Percentiles rank a stretch among this genome's conserved stretches.
These are phyloP conservation scores for Fusarium falciforme DNA, from an alignment of 2,329 filamentous ascomycete genomes.

Conservation along the genomic window DNA sequence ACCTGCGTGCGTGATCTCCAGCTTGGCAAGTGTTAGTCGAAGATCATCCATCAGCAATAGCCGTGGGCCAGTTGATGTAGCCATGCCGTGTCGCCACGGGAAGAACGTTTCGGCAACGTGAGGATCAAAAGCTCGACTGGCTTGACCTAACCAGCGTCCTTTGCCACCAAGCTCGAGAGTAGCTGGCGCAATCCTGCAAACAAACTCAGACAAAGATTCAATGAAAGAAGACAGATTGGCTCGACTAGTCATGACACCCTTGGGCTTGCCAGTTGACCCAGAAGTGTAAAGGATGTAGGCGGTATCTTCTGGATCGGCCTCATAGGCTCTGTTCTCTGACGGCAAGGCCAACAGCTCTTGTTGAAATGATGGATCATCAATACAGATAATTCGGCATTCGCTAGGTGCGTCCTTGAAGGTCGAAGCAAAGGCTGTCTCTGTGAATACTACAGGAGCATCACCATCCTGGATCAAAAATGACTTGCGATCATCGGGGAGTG, in stretches of 20 bases:
- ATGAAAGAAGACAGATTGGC: constrained; percentile 1
- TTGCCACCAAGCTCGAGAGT: constrained; percentile 2
- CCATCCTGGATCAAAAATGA: constrained; percentile 5
- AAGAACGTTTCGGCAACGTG: not conserved
- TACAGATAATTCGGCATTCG: not conserved
- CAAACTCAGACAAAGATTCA: constrained; percentile 1
- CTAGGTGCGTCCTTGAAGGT: not conserved
- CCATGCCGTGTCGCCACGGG: constrained; percentile 1
- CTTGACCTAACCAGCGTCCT: constrained; percentile 6
- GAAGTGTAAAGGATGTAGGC: not conserved
- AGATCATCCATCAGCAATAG: not conserved
- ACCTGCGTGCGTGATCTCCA: not conserved
- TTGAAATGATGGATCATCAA: not conserved
- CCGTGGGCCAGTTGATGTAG: not conserved
- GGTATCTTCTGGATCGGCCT: not conserved
- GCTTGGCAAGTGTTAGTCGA: not conserved
- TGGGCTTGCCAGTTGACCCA: constrained; percentile 1
- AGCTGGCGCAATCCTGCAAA: not conserved
- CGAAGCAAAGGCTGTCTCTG: not conserved
- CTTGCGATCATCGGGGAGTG: constrained; percentile 6
- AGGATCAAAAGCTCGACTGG: constrained; percentile 9
- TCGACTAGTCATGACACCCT: constrained; percentile 3
- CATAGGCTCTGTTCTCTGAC: not conserved
- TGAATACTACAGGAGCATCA: not conserved
- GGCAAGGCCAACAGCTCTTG: not conserved